Percentiles rank a stretch among this genome's conserved stretches.
Evolutionary conservation across 495 filamentous ascomycete genomes (phyloP).

Genomic region (Talaromyces adpressus): DNA sequence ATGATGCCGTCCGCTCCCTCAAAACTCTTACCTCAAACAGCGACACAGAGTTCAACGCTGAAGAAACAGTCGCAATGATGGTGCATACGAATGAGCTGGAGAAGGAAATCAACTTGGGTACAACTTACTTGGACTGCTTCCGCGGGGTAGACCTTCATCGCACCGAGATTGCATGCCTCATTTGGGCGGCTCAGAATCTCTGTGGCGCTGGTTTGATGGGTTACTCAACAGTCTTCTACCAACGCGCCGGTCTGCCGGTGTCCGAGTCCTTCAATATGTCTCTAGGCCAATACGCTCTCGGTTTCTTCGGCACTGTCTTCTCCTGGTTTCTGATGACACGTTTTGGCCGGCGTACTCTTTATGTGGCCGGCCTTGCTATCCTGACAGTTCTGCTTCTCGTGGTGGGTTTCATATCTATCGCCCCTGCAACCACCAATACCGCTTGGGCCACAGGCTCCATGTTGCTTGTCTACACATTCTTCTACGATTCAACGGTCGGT

Average conservation of each 20-base stretch:
- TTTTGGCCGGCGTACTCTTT: constrained; percentile 54
- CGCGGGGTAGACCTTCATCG: constrained; percentile 53
- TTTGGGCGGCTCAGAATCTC: constrained; percentile 63
- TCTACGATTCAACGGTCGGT: constrained; percentile 56
- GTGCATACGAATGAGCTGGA: constrained; percentile 58
- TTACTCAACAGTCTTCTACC: constrained; percentile 66
- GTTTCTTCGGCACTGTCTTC: constrained; percentile 52
- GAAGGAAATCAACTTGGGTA: constrained; percentile 45
- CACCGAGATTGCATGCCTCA: constrained; percentile 55
- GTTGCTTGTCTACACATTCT: constrained; percentile 51
- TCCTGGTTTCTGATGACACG: constrained; percentile 54
- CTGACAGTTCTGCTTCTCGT: constrained; percentile 50
- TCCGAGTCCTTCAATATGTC: constrained; percentile 52
- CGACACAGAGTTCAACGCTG: constrained; percentile 48
- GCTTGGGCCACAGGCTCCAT: constrained; percentile 51
- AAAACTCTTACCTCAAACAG: constrained; percentile 46
- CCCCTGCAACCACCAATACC: constrained; percentile 32
- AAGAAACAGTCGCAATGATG: constrained; percentile 64
- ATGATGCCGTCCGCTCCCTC: constrained; percentile 49
- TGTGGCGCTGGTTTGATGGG: constrained; percentile 60
- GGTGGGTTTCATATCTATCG: constrained; percentile 54
- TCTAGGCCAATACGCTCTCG: constrained; percentile 56
- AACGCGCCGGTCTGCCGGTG: constrained; percentile 55
- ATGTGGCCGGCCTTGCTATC: constrained; percentile 47
- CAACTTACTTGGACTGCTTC: constrained; percentile 55